These are phyloP conservation scores for Citrus mangshanensis DNA, from an alignment of 345 rosid species.

Conservation along the genomic window DNA sequence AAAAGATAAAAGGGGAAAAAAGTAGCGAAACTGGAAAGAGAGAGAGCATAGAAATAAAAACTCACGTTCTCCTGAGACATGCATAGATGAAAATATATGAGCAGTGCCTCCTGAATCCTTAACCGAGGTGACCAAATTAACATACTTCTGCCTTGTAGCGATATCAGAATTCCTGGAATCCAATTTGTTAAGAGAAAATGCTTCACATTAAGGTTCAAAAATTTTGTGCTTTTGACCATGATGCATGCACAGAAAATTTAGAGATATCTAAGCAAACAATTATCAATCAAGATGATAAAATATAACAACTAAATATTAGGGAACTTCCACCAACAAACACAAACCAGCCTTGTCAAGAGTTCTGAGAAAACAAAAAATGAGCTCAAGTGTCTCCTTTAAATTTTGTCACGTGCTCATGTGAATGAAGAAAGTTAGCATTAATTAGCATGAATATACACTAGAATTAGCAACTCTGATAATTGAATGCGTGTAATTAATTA, in stretches of 20 bases:
- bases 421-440: too few relatives aligned
- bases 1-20: background rate
- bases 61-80: slow-evolving; percentile 95
- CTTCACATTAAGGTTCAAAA: too few relatives aligned
- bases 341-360: background rate
- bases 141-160: slow-evolving; percentile 58
- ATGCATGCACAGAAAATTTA: background rate
- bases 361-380: background rate
- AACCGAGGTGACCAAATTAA: slow-evolving; percentile 69
- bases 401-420: too few relatives aligned
- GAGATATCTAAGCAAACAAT: background rate
- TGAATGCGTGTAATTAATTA: background rate
- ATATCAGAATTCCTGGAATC: slow-evolving; percentile 71
- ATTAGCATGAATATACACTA: background rate
- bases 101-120: slow-evolving; percentile 72
- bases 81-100: slow-evolving; percentile 90
- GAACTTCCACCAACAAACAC: background rate
- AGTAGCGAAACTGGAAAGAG: background rate
- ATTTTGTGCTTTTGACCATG: background rate
- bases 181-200: background rate
- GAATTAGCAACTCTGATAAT: background rate
- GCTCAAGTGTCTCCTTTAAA: too few relatives aligned
- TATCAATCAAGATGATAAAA: background rate
- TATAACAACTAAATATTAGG: background rate
- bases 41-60: background rate